Evolutionary conservation across 2,329 filamentous ascomycete species (phyloP), one percentile per base, ranked within the genome.

Genomic region (Colletotrichum eremochloae): DNA sequence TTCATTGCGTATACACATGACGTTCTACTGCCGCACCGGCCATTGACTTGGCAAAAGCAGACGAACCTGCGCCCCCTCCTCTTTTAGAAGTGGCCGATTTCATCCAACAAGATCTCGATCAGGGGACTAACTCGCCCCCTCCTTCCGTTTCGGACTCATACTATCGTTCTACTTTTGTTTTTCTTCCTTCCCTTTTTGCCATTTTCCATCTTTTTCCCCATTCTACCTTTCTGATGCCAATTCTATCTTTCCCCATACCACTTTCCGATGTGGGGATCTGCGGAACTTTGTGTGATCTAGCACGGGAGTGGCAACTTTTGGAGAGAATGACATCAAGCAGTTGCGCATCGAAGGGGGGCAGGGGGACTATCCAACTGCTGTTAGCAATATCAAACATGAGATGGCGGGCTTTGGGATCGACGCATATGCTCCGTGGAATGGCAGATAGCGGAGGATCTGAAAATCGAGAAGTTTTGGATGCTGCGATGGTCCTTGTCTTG

Each of bases 221-320:
- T 57, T 44, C 38, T 24, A 18, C 20, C 56, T 58, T 58, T 40
- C 56, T 18, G 38, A 31, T 58, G 56, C 7, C n/a, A 29, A 58
- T 31, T n/a, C n/a, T 7, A 3, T 33, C 33, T 46, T 48, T 38
- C 31, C 44, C 42, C 58, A 62, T 62, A 3, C 12, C 58, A 36
- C 42, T 62, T 62, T 62, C 31, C 58, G 38, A 58, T 42, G 15
- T 14, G n/a, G 56, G 38, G 56, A 29, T 42, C 18, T 42, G 56
- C 56, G 6, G 6, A 29, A 42, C 36, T n/a, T 20, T 8, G 55
- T 24, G 53, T 38, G 11, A 9, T 38, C 15, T 29, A 36, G 40
- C 31, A n/a, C 48, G 18, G 40, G 15, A 15, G 18, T 38, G 42
- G 58, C 58, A 14, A 29, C 9, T 5, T n/a, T 12, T 20, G 31